phyloP scores from a whole-genome alignment of 148 eudicot genomes.

The Rhododendron simsii region DNA sequence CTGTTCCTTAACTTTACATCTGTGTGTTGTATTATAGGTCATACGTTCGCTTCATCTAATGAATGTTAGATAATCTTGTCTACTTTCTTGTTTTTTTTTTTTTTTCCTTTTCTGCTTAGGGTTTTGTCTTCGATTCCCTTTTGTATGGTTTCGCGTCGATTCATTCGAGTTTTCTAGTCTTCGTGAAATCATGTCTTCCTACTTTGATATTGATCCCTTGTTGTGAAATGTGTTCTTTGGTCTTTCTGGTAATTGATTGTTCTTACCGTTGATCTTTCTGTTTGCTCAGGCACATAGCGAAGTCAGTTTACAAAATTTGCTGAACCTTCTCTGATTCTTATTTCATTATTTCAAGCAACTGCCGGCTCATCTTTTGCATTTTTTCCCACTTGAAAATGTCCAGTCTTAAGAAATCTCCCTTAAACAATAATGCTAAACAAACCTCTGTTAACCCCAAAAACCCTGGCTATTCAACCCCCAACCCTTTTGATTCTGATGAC shows the following conservation, averaged over 20 bases:
- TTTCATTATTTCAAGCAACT: neutral
- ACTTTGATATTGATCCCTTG: neutral
- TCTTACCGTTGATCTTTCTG: neutral
- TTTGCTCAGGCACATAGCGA: neutral
- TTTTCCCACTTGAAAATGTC: constrained; percentile 37
- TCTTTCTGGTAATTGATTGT: neutral
- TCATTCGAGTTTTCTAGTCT: neutral
- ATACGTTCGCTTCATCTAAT: neutral
- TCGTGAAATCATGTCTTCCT: neutral
- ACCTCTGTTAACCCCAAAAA: constrained; percentile 30
- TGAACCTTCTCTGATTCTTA: neutral
- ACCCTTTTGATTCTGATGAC: constrained; percentile 84
- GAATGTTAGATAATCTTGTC: neutral
- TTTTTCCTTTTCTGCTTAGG: neutral
- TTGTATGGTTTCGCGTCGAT: neutral
- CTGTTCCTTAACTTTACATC: neutral
- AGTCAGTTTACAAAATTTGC: neutral
- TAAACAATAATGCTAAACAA: constrained; percentile 50
- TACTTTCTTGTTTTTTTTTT: neutral
- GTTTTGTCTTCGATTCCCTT: neutral
- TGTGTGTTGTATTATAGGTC: neutral
- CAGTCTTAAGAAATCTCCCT: constrained; percentile 57
- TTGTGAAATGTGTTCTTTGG: neutral
- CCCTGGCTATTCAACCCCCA: constrained; percentile 25
- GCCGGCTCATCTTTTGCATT: neutral